Evolutionary conservation across 2,329 filamentous ascomycete species (phyloP).

Genomic region (Tolypocladium ophioglossoides): DNA sequence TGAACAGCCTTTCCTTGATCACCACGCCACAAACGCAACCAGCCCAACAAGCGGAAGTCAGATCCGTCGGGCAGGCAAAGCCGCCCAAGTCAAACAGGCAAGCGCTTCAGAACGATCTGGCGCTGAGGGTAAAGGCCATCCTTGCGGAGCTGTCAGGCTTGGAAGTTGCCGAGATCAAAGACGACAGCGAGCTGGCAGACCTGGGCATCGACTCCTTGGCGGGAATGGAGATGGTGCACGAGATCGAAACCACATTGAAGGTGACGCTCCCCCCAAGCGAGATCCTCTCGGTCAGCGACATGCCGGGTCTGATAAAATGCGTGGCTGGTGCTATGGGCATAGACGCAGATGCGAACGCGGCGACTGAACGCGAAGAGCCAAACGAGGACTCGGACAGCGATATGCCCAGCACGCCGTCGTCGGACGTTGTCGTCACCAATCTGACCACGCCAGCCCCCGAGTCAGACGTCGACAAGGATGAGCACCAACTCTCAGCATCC

Average conservation of each 20-base stretch:
- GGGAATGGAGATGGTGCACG: constrained; percentile 34
- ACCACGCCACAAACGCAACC: no score
- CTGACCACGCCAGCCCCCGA: neutral
- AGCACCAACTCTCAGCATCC: neutral
- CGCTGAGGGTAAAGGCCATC: constrained; percentile 6
- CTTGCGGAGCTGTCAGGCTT: constrained; percentile 21
- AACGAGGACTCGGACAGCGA: neutral
- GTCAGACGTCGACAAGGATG: neutral
- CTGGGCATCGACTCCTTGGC: constrained; percentile 40
- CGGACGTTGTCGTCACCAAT: neutral
- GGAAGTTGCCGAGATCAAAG: constrained; percentile 23
- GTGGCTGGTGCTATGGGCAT: neutral
- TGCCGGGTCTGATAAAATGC: constrained; percentile 1
- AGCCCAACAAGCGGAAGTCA: no score
- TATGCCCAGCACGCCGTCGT: neutral
- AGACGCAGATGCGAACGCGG: neutral
- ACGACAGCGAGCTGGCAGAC: constrained; percentile 25
- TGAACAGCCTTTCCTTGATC: neutral
- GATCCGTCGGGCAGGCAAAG: neutral
- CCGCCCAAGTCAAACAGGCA: neutral
- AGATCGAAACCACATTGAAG: constrained; percentile 27
- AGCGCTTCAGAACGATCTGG: neutral
- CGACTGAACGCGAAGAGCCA: neutral
- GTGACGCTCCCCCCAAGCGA: constrained; percentile 7
- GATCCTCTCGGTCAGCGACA: neutral